A percentile compares a stretch with the other conserved stretches of the same genome.
phyloP scores from a whole-genome alignment of 306 rosid species.

The Lagenaria siceraria region DNA sequence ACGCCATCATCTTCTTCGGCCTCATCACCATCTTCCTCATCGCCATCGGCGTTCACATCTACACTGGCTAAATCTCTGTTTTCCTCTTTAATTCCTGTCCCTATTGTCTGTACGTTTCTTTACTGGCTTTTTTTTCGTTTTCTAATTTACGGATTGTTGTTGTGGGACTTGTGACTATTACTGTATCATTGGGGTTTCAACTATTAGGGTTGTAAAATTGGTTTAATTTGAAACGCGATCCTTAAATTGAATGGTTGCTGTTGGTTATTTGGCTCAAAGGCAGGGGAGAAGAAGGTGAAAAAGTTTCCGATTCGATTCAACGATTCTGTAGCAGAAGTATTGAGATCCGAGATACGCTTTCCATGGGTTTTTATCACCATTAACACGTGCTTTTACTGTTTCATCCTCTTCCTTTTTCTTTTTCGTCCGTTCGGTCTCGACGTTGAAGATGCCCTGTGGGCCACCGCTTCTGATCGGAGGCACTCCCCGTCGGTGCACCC shows the following conservation, averaged over 20 bases:
- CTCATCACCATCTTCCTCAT: constrained; percentile 71
- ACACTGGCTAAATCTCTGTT: constrained; percentile 25
- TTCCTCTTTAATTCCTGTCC: background rate
- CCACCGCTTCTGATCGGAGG: background rate
- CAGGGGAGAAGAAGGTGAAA: background rate
- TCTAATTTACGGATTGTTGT: background rate
- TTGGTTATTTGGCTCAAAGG: background rate
- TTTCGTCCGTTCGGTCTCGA: background rate
- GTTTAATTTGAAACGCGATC: background rate
- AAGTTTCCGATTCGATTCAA: background rate
- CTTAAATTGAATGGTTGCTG: background rate
- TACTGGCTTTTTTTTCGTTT: no score
- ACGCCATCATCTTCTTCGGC: constrained; percentile 64
- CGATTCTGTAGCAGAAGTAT: background rate
- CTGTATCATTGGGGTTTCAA: background rate
- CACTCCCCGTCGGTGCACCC: background rate
- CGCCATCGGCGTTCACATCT: constrained; percentile 63
- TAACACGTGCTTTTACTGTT: background rate
- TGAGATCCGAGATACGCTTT: background rate
- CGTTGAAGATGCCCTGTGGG: background rate
- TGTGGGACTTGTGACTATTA: background rate
- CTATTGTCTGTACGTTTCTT: background rate
- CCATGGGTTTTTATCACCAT: background rate
- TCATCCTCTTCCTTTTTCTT: background rate
- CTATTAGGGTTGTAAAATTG: background rate